These are phyloP conservation scores for Panaeolus papilionaceus DNA, from an alignment of 768 basidiomycete species.

Conservation along the genomic window DNA sequence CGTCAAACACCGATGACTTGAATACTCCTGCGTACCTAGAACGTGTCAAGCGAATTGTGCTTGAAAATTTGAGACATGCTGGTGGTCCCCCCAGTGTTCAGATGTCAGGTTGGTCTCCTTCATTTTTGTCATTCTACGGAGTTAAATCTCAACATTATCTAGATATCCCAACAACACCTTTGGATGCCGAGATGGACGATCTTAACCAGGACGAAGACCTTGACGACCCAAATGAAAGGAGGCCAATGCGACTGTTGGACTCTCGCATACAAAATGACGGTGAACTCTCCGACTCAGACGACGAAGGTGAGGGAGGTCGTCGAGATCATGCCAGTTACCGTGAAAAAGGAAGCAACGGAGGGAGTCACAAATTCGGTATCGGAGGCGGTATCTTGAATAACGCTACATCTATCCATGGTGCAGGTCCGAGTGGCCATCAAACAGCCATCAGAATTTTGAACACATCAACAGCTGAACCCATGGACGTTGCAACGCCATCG, in stretches of 20 bases:
- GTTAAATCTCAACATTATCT: conserved; percentile 12
- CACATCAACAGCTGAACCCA: conserved; percentile 34
- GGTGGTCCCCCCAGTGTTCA: conserved; percentile 94
- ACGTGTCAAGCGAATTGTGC: conserved; percentile 89
- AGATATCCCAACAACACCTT: conserved; percentile 87
- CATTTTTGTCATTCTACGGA: background rate
- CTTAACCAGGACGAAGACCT: conserved; percentile 84
- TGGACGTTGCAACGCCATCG: conserved; percentile 52
- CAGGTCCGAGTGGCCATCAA: conserved; percentile 76
- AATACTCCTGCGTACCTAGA: conserved; percentile 94
- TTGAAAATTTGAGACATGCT: conserved; percentile 87
- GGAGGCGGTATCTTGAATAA: conserved; percentile 77
- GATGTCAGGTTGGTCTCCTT: conserved; percentile 68
- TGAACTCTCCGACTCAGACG: conserved; percentile 96
- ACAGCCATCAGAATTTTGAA: conserved; percentile 56
- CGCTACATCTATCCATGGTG: conserved; percentile 67
- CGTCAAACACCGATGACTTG: conserved; percentile 94
- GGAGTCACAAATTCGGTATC: conserved; percentile 64
- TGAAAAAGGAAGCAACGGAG: conserved; percentile 54
- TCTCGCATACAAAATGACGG: conserved; percentile 82
- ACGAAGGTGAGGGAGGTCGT: conserved; percentile 92
- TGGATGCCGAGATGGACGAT: conserved; percentile 87
- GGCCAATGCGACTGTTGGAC: conserved; percentile 81
- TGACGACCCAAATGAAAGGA: conserved; percentile 76
- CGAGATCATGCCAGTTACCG: conserved; percentile 69